Evolutionary conservation across 352 stramenopile species (phyloP).

Genomic region (Phytophthora hibernalis): DNA sequence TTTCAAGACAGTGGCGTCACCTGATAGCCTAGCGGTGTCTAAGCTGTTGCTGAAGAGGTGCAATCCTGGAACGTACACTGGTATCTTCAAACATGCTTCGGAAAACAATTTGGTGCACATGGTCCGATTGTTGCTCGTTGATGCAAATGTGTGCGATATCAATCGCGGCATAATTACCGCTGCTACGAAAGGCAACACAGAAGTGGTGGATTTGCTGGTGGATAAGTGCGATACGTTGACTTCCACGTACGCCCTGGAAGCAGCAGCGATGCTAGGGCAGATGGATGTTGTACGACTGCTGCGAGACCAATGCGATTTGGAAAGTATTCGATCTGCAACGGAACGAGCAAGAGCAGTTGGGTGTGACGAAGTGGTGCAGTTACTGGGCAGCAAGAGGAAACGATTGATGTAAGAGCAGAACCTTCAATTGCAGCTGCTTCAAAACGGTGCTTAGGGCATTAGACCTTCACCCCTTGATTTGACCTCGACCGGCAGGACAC

Average conservation of each 20-base stretch:
- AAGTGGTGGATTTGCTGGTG: background rate
- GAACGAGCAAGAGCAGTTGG: background rate
- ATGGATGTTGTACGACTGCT: background rate
- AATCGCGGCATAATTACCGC: background rate
- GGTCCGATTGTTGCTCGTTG: background rate
- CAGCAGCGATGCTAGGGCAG: background rate
- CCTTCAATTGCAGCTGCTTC: no score
- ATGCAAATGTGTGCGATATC: background rate
- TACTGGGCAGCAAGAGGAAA: background rate
- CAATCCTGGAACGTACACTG: background rate
- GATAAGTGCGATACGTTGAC: background rate
- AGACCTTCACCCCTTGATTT: no score
- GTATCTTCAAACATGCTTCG: background rate
- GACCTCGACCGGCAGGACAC: no score
- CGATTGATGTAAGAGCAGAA: background rate
- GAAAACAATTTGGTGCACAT: background rate
- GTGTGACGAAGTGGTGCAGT: background rate
- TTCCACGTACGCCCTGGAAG: background rate
- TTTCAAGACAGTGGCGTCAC: background rate
- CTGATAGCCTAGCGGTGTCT: background rate
- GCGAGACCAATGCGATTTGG: background rate
- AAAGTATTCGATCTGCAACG: background rate
- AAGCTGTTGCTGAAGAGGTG: background rate
- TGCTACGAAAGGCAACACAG: background rate
- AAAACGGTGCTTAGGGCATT: no score